Conservation (phyloP, 108 stramenopile genomes). For the Conticribra weissflogii region DNA sequence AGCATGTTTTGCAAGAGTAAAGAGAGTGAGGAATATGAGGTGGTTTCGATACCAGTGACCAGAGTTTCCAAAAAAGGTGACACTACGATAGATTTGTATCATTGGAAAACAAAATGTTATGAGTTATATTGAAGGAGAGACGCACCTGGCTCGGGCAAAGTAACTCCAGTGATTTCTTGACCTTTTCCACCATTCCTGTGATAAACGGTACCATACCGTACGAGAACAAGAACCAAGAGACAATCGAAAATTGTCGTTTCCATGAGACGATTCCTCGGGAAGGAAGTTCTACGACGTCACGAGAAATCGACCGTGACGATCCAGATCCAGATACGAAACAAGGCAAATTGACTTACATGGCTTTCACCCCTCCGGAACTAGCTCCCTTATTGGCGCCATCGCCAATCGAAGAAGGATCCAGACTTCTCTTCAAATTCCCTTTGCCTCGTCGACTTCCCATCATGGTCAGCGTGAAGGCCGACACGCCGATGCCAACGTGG, state of each 20-base stretch:
- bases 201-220: background rate
- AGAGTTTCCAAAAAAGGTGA: too few relatives aligned
- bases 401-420: slow-evolving; percentile 27
- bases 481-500: too few relatives aligned
- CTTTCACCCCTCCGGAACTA: background rate
- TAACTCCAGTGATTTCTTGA: slow-evolving; percentile 89
- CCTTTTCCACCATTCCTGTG: slow-evolving; percentile 66
- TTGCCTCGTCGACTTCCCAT: slow-evolving; percentile 69
- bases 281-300: too few relatives aligned
- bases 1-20: background rate
- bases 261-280: too few relatives aligned
- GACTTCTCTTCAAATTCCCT: slow-evolving; percentile 53
- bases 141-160: slow-evolving; percentile 65
- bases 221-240: background rate
- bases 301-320: background rate
- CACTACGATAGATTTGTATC: background rate
- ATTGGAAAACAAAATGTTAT: background rate
- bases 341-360: slow-evolving; percentile 4
- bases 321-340: too few relatives aligned
- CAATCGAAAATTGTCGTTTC: background rate
- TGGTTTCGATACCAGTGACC: too few relatives aligned
- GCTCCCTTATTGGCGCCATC: slow-evolving; percentile 6
- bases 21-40: background rate
- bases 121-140: background rate
- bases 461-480: slow-evolving; percentile 50